phyloP scores from a whole-genome alignment of 2,329 filamentous ascomycete genomes.

The Hymenotorrendiella dingleyae region DNA sequence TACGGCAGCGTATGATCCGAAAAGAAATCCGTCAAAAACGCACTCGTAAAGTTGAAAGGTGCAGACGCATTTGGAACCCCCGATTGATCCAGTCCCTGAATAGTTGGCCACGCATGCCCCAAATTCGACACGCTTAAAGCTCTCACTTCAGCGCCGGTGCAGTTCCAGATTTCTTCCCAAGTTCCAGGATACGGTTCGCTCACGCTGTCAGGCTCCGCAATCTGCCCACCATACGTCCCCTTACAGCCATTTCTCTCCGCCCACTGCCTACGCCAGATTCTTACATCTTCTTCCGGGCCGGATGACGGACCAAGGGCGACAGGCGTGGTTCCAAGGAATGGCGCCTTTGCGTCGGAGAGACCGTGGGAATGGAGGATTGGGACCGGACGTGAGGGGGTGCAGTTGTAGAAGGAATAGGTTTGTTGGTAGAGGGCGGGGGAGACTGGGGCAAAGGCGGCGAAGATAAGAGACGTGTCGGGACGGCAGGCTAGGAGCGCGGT shows the following conservation, averaged over 20 bases:
- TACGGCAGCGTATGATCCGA: constrained; percentile 3
- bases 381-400: constrained; percentile 1
- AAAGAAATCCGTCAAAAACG: constrained; percentile 6
- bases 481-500: constrained; percentile 36
- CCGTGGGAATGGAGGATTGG: constrained; percentile 4
- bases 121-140: constrained; percentile 6
- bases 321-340: constrained; percentile 3
- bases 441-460: constrained; percentile 40
- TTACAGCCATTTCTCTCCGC: constrained; percentile 12
- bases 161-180: constrained; percentile 10
- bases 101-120: constrained; percentile 10
- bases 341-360: constrained; percentile 4
- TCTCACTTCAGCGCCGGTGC: constrained; percentile 4
- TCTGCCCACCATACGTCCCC: constrained; percentile 4
- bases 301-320: constrained; percentile 2
- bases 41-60: constrained; percentile 8
- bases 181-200: constrained; percentile 5
- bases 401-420: constrained; percentile 7
- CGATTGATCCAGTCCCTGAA: constrained; percentile 4
- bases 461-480: constrained; percentile 29
- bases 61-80: constrained; percentile 5
- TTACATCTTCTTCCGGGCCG: constrained; percentile 6
- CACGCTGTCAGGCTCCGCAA: not conserved
- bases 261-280: constrained; percentile 8
- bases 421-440: constrained; percentile 37